Evolutionary conservation across 2,329 filamentous ascomycete species (phyloP).

Genomic region (Calonectria pteridis): DNA sequence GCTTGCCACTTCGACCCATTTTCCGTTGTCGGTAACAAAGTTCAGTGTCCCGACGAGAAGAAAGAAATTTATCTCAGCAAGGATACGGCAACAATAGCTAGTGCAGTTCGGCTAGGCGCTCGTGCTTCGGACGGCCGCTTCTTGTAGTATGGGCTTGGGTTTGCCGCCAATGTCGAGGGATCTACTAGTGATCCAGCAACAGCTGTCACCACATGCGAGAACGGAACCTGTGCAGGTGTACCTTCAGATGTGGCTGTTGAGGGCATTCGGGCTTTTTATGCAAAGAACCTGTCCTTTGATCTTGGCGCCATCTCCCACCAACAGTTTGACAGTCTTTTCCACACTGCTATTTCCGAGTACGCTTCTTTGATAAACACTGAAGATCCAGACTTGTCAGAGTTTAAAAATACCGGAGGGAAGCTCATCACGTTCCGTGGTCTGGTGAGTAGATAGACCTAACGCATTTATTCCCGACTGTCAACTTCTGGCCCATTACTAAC

Average conservation of each 20-base stretch:
- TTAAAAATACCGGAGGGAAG: conserved; percentile 29
- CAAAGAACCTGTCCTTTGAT: conserved; percentile 14
- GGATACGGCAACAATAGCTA: conserved; percentile 6
- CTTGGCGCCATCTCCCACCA: neutral
- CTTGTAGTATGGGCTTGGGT: conserved; percentile 13
- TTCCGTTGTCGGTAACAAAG: conserved; percentile 23
- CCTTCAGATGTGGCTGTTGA: neutral
- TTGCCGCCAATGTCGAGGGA: conserved; percentile 8
- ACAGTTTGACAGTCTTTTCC: conserved; percentile 10
- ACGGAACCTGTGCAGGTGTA: neutral
- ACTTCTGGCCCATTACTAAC: neutral
- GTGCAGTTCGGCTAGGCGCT: conserved; percentile 15
- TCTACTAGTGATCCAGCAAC: neutral
- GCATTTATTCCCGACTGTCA: neutral
- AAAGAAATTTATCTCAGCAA: neutral
- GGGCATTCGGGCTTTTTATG: conserved; percentile 3
- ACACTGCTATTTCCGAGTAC: neutral
- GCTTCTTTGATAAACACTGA: conserved; percentile 14
- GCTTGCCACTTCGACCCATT: conserved; percentile 34
- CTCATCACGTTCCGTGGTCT: conserved; percentile 31
- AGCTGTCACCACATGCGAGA: neutral
- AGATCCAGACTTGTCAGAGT: conserved; percentile 25
- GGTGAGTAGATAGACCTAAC: conserved; percentile 1
- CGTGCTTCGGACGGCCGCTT: neutral
- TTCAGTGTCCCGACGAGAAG: neutral